Conservation (phyloP, 805 yeast species). For the Zygotorulaspora chibaensis region DNA sequence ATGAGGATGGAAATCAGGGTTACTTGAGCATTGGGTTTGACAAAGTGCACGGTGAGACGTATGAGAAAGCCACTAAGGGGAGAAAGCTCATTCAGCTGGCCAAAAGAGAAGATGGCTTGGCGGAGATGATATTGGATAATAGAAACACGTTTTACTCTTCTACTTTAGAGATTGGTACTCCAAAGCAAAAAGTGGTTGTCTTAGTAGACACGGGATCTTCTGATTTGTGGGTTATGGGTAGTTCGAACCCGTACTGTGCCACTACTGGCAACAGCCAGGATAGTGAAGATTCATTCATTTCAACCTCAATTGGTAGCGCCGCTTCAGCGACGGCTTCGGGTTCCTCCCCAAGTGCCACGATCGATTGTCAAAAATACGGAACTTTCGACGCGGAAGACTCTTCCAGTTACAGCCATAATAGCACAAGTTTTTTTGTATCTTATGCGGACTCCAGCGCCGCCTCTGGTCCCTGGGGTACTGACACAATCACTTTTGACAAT, state of each 20-base stretch:
- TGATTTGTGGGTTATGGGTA: constrained; percentile 52
- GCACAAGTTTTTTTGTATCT: constrained; percentile 40
- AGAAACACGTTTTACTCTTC: constrained; percentile 43
- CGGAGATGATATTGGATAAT: constrained; percentile 31
- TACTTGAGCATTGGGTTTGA: constrained; percentile 20
- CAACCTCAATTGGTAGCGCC: constrained; percentile 12
- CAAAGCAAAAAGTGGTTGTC: constrained; percentile 45
- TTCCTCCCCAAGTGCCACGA: constrained; percentile 21
- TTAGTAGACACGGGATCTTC: constrained; percentile 67
- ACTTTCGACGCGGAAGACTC: constrained; percentile 25
- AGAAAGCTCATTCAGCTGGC: constrained; percentile 9
- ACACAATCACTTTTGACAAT: constrained; percentile 52
- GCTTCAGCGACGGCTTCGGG: constrained; percentile 8
- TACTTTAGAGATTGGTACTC: constrained; percentile 47
- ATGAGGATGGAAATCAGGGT: neutral
- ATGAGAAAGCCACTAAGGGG: constrained; percentile 13
- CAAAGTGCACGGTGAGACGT: constrained; percentile 23
- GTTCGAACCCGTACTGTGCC: constrained; percentile 45
- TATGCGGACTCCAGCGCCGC: constrained; percentile 54
- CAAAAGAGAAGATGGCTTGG: constrained; percentile 16
- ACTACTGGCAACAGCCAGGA: constrained; percentile 4
- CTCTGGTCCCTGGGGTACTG: constrained; percentile 45
- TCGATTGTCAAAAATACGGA: constrained; percentile 41
- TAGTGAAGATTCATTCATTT: constrained; percentile 16
- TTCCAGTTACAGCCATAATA: constrained; percentile 25